Evolutionary conservation across 805 yeast genomes (phyloP), one percentile per base, ranked within the genome.

Genomic region (Jamesozyma jinghongensis): DNA sequence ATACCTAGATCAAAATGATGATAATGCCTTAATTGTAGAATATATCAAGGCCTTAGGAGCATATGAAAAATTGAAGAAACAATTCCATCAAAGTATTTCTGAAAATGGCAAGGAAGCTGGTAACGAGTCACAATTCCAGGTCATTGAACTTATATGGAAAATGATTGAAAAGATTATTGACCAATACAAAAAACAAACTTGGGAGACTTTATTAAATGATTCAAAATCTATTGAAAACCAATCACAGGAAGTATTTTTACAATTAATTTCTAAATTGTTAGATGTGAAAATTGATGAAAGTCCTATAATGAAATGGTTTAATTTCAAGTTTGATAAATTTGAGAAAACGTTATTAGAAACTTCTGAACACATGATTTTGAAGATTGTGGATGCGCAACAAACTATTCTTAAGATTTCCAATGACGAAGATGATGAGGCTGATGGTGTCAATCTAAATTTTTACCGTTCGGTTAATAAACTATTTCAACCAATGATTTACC

Each of bases 281-380:
- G 85, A 81, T 45, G 62, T 83, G 27, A 81, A 79, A n/a, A 70
- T 73, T 2, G 70, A 66, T 35, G 79, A 75, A 41, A 80, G 77
- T 53, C 90, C 90, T 4, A 73, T 81, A 5, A 55, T 69, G 18
- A 75, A 71, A 40, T 82, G 86, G 77, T 69, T 82, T 22, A 63
- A 70, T 32, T 60, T 71, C 16, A 80, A 73, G 50, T 67, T 69
- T 35, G 62, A 64, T 19, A 56, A 55, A 16, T 66, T 76, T 43
- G 56, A 61, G 6, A 47, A 52, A 2, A 60, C 63, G 38, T 59
- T 76, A 25, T 61, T 62, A 18, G 67, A 69, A 17, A 65, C 65
- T 3, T 70, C 72, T 20, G 60, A 59, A 16, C 69, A 68, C 37
- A 65, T 68, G 44, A 54, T 65, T 28, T 59, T 56, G 13, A 66